Conservation (phyloP, 1,284 basidiomycete species). For the Inonotus hispidus region DNA sequence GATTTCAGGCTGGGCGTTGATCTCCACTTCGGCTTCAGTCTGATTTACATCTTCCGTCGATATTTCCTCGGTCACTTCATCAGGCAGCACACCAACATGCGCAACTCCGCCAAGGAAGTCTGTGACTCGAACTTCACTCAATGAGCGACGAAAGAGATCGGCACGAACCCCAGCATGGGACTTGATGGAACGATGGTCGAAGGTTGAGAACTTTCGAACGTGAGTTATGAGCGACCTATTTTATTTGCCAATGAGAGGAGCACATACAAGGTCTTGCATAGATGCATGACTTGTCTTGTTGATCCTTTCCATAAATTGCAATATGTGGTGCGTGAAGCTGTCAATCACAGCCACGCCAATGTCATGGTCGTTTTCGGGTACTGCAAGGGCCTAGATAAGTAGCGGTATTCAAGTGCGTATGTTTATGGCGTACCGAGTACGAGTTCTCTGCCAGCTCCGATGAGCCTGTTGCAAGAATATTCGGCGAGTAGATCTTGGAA, state of each 20-base stretch:
- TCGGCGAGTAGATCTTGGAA: constrained; percentile 91
- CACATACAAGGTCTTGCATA: constrained; percentile 78
- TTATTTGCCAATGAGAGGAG: background rate
- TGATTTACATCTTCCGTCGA: background rate
- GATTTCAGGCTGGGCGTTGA: background rate
- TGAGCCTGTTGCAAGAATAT: constrained; percentile 91
- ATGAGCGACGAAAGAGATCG: constrained; percentile 72
- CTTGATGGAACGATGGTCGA: constrained; percentile 69
- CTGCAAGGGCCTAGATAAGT: constrained; percentile 34
- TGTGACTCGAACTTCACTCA: constrained; percentile 74
- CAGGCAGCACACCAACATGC: constrained; percentile 56
- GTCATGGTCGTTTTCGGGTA: constrained; percentile 89
- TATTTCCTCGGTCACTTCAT: background rate
- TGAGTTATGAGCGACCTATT: background rate
- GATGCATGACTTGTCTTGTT: constrained; percentile 84
- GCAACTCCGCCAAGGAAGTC: constrained; percentile 96
- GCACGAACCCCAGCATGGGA: constrained; percentile 86
- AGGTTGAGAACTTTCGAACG: constrained; percentile 65
- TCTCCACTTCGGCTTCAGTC: background rate
- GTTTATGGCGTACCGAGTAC: constrained; percentile 62
- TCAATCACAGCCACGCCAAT: constrained; percentile 97
- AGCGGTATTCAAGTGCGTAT: background rate
- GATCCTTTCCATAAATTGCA: constrained; percentile 88
- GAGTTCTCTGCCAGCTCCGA: constrained; percentile 88
- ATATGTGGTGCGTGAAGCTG: constrained; percentile 87